These are phyloP conservation scores for Willaertia magna DNA, from an alignment of 208 protist species.

Conservation along the genomic window DNA sequence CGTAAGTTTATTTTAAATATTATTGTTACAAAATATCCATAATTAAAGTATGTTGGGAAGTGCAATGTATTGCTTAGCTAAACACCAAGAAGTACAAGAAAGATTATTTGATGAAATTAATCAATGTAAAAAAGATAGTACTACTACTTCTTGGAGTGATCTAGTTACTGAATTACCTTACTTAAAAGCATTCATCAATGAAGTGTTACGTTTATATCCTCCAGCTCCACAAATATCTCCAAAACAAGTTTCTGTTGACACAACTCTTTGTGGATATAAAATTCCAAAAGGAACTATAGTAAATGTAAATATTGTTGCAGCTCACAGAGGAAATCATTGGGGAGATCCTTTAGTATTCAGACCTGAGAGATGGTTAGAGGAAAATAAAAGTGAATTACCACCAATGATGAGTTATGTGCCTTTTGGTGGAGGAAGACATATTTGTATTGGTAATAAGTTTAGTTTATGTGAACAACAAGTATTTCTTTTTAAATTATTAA, in stretches of 20 bases:
- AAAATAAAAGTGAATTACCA: neutral
- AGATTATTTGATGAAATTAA: neutral
- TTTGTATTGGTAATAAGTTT: neutral
- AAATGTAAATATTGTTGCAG: neutral
- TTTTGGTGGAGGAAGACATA: neutral
- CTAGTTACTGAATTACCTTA: neutral
- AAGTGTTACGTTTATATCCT: neutral
- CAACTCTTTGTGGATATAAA: neutral
- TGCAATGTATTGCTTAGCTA: neutral
- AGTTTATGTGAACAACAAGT: neutral
- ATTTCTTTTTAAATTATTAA: no score
- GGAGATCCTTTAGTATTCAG: neutral
- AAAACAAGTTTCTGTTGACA: neutral
- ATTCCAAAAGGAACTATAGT: neutral
- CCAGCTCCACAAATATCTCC: neutral
- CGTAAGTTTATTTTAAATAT: no score
- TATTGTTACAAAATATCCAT: no score
- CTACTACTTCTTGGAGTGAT: neutral
- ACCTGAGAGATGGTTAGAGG: neutral
- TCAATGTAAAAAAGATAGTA: neutral
- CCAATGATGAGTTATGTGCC: neutral
- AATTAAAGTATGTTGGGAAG: no score
- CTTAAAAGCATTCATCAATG: neutral
- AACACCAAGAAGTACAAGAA: neutral
- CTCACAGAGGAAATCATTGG: neutral